phyloP scores from a whole-genome alignment of 2,329 filamentous ascomycete species.

The Neofusicoccum umdonicola region DNA sequence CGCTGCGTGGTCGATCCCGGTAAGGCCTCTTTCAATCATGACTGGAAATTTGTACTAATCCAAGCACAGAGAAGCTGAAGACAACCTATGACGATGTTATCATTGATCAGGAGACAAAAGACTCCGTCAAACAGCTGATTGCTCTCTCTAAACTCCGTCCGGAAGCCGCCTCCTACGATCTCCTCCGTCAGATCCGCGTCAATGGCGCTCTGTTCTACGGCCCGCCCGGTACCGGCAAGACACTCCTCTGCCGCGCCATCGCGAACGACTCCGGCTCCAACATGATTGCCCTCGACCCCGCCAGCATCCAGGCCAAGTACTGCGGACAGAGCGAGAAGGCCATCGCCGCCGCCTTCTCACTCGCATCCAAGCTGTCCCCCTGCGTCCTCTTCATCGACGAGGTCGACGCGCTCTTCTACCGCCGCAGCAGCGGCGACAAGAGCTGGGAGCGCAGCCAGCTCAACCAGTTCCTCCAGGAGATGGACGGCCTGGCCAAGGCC shows the following conservation, averaged over 20 bases:
- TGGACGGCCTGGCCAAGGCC: neutral
- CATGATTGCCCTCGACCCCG: neutral
- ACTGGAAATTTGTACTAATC: neutral
- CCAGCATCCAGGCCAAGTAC: neutral
- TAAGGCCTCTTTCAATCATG: neutral
- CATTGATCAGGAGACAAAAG: neutral
- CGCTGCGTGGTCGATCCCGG: neutral
- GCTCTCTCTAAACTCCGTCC: neutral
- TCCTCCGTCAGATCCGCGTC: neutral
- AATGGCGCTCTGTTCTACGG: conserved; percentile 9
- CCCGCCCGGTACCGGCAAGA: conserved; percentile 25
- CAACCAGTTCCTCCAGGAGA: conserved; percentile 10
- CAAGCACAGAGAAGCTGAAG: neutral
- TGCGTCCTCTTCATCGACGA: conserved; percentile 28
- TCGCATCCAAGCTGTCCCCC: conserved; percentile 26
- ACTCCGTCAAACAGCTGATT: neutral
- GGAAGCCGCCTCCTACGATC: neutral
- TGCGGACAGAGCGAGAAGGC: neutral
- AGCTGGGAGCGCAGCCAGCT: neutral
- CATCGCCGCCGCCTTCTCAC: conserved; percentile 28
- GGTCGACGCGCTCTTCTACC: neutral
- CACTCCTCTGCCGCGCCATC: conserved; percentile 15
- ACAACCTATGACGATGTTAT: neutral
- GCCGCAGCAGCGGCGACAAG: neutral
- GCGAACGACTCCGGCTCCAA: neutral